phyloP scores from a whole-genome alignment of 306 rosid species.

The Carpinus fangiana region DNA sequence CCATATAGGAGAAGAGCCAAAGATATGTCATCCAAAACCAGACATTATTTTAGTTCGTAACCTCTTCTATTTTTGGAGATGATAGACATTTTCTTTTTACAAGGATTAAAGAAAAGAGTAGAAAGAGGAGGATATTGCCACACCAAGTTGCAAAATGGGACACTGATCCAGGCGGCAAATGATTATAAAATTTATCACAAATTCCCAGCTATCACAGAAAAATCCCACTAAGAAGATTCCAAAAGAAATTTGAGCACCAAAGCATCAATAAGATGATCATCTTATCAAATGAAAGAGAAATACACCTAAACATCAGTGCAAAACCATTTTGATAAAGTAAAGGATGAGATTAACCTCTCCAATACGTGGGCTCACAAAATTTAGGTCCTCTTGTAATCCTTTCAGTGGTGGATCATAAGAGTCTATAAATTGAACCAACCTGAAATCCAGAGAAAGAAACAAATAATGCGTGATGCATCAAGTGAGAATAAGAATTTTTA shows the following conservation, averaged over 20 bases:
- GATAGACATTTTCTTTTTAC: background rate
- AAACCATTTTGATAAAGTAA: slow-evolving; percentile 22
- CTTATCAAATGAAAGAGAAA: slow-evolving; percentile 10
- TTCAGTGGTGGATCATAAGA: slow-evolving; percentile 91
- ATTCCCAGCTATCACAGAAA: background rate
- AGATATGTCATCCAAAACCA: background rate
- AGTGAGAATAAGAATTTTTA: slow-evolving; percentile 2
- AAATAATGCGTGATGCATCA: slow-evolving; percentile 16
- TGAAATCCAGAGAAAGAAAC: slow-evolving; percentile 43
- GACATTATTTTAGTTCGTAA: background rate
- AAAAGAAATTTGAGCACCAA: background rate
- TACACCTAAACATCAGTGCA: background rate
- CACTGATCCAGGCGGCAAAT: background rate
- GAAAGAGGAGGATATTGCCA: background rate
- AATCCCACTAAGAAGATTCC: background rate
- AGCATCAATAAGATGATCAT: background rate
- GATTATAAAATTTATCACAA: background rate
- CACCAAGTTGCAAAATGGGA: background rate
- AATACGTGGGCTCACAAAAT: slow-evolving; percentile 98
- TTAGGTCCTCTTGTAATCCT: slow-evolving; percentile 95
- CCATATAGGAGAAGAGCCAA: background rate
- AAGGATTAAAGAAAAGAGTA: background rate
- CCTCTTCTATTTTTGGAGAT: background rate
- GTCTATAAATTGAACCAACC: slow-evolving; percentile 92
- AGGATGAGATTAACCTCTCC: slow-evolving; percentile 84